These are phyloP conservation scores for Gossypium ekmanianum DNA, from an alignment of 345 rosid species.

Conservation along the genomic window DNA sequence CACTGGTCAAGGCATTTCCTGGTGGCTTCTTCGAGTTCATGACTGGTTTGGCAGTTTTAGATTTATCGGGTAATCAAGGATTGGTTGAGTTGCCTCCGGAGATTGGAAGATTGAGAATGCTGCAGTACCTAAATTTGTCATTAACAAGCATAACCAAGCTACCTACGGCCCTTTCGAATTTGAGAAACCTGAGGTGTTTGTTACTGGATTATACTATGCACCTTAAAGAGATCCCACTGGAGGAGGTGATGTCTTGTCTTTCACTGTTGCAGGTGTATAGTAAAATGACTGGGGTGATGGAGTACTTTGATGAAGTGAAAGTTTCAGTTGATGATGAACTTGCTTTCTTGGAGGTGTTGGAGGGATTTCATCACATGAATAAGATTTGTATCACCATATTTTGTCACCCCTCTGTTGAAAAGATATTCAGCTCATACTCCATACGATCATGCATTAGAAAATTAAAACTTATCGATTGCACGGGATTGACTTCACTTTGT, in stretches of 20 bases:
- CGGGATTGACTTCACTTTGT: not conserved
- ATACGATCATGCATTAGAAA: not conserved
- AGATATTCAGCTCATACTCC: not conserved
- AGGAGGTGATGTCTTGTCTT: not conserved
- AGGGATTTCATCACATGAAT: not conserved
- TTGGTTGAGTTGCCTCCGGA: not conserved
- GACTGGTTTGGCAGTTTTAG: not conserved
- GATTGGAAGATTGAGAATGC: not conserved
- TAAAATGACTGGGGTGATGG: not conserved
- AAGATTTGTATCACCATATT: constrained; percentile 1
- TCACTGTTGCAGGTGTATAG: not conserved
- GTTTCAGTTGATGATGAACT: not conserved
- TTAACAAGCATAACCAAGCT: not conserved
- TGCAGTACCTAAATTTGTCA: constrained; percentile 5
- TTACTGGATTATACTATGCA: not conserved
- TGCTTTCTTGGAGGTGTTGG: not conserved
- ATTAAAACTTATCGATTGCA: not conserved
- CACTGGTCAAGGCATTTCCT: not conserved
- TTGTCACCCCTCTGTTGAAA: not conserved
- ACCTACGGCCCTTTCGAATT: not conserved
- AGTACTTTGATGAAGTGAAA: not conserved
- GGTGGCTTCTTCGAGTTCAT: not conserved
- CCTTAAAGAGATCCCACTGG: not conserved
- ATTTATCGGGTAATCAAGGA: not conserved
- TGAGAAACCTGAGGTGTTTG: constrained; percentile 2